Percentiles rank a stretch among this genome's conserved stretches.
phyloP scores from a whole-genome alignment of 352 stramenopile genomes.

The Pythium grandisporangium region DNA sequence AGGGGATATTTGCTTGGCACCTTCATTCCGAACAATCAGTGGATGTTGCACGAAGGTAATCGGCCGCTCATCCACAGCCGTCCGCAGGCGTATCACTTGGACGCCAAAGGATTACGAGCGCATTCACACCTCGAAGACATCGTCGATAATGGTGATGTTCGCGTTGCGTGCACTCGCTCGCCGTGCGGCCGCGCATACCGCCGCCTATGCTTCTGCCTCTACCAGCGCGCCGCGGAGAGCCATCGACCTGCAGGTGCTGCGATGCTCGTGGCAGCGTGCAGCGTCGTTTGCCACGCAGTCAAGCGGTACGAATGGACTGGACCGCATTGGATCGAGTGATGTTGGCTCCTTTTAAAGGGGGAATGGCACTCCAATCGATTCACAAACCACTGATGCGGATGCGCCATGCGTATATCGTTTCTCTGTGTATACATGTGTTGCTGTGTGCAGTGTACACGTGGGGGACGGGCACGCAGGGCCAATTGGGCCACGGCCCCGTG shows the following conservation, averaged over 20 bases:
- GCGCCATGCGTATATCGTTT: background rate
- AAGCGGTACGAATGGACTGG: slow-evolving; percentile 27
- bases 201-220: too few relatives aligned
- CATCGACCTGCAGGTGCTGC: slow-evolving; percentile 10
- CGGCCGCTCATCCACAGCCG: too few relatives aligned
- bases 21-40: slow-evolving; percentile 9
- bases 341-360: background rate
- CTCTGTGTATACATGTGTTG: background rate
- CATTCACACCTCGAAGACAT: background rate
- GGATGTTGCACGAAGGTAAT: slow-evolving; percentile 20
- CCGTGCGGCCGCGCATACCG: too few relatives aligned
- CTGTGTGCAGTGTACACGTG: slow-evolving; percentile 59
- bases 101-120: too few relatives aligned
- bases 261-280: slow-evolving; percentile 11
- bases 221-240: slow-evolving; percentile 8
- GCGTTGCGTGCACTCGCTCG: slow-evolving; percentile 28
- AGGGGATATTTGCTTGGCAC: background rate
- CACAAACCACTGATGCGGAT: too few relatives aligned
- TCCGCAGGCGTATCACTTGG: too few relatives aligned
- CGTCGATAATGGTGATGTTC: slow-evolving; percentile 38
- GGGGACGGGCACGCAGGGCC: slow-evolving; percentile 77
- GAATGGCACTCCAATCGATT: too few relatives aligned
- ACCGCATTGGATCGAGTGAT: too few relatives aligned
- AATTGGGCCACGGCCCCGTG: slow-evolving; percentile 72
- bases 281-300: slow-evolving; percentile 45